These are phyloP conservation scores for Fusarium fracticaudum DNA, from an alignment of 2,329 filamentous ascomycete genomes.

Conservation along the genomic window DNA sequence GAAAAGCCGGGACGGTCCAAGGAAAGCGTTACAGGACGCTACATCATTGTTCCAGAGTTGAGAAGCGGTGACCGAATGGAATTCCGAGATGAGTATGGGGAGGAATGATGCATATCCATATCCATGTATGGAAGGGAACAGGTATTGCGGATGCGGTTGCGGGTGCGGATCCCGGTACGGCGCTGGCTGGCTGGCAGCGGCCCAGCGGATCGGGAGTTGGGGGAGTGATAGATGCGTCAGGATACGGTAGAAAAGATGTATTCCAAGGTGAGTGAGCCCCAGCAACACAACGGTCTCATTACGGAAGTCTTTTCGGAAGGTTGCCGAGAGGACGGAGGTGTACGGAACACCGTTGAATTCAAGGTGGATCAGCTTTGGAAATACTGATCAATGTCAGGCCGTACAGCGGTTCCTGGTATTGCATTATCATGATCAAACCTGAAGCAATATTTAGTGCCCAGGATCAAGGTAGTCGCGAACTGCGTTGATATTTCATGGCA, in stretches of 20 bases:
- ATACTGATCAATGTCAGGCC: conserved; percentile 11
- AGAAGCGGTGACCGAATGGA: conserved; percentile 35
- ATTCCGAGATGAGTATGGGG: conserved; percentile 13
- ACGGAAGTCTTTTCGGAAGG: conserved; percentile 36
- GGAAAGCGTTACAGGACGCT: conserved; percentile 7
- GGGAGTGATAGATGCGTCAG: conserved; percentile 5
- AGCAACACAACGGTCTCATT: conserved; percentile 15
- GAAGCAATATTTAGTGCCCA: neutral
- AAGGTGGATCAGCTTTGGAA: conserved; percentile 8
- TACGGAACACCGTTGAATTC: conserved; percentile 32
- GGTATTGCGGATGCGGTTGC: conserved; percentile 18
- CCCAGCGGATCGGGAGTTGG: conserved; percentile 41
- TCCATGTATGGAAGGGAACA: conserved; percentile 12
- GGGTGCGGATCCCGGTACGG: conserved; percentile 22
- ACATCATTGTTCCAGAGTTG: conserved; percentile 17
- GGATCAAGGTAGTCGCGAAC: conserved; percentile 15
- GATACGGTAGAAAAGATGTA: neutral
- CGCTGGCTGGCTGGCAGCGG: conserved; percentile 33
- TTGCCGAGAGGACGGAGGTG: conserved; percentile 42
- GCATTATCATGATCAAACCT: neutral
- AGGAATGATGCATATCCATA: conserved; percentile 1
- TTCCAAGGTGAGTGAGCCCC: neutral
- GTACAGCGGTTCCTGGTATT: conserved; percentile 3
- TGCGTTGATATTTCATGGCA: conserved; percentile 18
- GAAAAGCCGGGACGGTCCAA: conserved; percentile 38